Evolutionary conservation across 2,329 filamentous ascomycete species (phyloP), one percentile per base, ranked within the genome.

Genomic region (Alternaria dauci): DNA sequence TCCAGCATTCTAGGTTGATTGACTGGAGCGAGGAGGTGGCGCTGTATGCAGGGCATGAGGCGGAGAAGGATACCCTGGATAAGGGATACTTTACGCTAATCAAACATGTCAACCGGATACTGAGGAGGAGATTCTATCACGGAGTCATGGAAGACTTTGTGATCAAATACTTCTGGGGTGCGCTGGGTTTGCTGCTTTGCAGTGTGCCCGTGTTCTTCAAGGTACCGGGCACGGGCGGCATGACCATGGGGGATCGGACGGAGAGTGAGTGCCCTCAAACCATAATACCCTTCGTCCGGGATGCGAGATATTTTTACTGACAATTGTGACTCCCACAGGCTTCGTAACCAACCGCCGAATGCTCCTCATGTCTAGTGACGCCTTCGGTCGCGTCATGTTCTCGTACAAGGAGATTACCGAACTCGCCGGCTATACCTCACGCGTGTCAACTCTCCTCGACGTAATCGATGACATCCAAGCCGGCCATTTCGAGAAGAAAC

Each of bases 101-200:
- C 82, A 98, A 97, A 81, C 95, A 99, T 80, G 94, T 99, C 76
- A 99, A 99, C 79, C 90, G 96, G 74, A 97, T 98, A 67, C 81
- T 99, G 63, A 87, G 94, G 39, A 86, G 92, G 63, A 88, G 95
- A 50, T 91, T 99, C 78, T 98, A 98, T 78, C 94, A 99, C 77
- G 94, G 94, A n/a, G 90, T 99, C 73, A 97, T 98, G 94, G 95
- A 99, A 78, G 95, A 99, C 78, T 99, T 97, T 79, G 93, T 98
- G 59, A 97, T 99, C 80, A 99, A 99, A 80, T 99, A 99, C 78
- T 95, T 98, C 80, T 99, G 95, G 95, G 95, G 95, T 41, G 94
- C 95, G 2, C 80, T 99, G 43, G 95, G 95, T 1, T 85, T 99
- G 66, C 80, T 97, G 65, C 88, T 99, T 9, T 99, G 95, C 83